Conservation (phyloP, 2,329 filamentous ascomycete genomes). For the Nannizziopsis arthrosporioides region DNA sequence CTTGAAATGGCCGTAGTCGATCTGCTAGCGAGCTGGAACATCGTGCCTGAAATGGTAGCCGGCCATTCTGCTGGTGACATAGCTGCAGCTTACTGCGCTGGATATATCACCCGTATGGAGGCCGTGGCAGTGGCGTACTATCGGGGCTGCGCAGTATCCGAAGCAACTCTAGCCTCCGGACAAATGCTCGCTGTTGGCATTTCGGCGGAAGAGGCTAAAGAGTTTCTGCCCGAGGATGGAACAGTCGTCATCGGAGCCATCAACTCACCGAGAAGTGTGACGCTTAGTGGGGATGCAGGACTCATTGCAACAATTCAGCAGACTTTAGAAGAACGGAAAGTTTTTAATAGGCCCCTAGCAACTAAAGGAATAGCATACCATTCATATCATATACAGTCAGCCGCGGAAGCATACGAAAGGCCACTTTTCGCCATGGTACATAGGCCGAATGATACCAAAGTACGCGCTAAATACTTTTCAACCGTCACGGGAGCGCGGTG, state of each 20-base stretch:
- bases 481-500: not conserved
- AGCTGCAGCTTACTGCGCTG: constrained; percentile 14
- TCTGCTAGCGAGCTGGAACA: constrained; percentile 6
- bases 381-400: constrained; percentile 18
- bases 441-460: not conserved
- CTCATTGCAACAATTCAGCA: constrained; percentile 13
- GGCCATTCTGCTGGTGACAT: constrained; percentile 16
- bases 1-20: constrained; percentile 14
- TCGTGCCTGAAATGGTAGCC: constrained; percentile 9
- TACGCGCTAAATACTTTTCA: not conserved
- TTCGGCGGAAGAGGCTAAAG: constrained; percentile 1
- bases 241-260: constrained; percentile 25
- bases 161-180: not conserved
- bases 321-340: not conserved
- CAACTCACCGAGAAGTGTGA: constrained; percentile 30
- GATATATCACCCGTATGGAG: constrained; percentile 23
- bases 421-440: not conserved
- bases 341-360: constrained; percentile 4
- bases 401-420: constrained; percentile 13
- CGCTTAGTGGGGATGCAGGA: constrained; percentile 25
- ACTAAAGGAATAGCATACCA: constrained; percentile 25
- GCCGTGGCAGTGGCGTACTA: constrained; percentile 40
- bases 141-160: constrained; percentile 15
- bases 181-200: constrained; percentile 12
- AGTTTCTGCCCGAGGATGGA: not conserved